phyloP scores from a whole-genome alignment of 2,329 filamentous ascomycete species.

The Trichoderma endophyticum region DNA sequence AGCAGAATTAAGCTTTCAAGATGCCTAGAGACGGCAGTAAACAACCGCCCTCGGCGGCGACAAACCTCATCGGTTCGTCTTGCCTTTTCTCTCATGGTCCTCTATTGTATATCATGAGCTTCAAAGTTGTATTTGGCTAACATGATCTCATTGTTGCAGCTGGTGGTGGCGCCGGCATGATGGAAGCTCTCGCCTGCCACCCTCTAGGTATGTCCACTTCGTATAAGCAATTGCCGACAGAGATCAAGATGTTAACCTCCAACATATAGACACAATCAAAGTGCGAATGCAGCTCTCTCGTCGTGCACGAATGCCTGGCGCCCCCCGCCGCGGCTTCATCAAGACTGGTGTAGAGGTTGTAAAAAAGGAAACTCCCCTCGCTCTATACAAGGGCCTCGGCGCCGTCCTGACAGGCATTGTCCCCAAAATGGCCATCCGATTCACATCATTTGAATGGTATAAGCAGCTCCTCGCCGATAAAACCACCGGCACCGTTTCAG shows the following conservation, averaged over 20 bases:
- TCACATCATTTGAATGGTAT: slow-evolving; percentile 95
- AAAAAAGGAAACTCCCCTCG: slow-evolving; percentile 83
- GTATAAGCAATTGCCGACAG: neutral
- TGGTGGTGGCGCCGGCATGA: slow-evolving; percentile 96
- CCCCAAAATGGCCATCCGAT: slow-evolving; percentile 98
- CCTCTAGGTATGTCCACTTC: slow-evolving; percentile 64
- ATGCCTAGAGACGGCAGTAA: slow-evolving; percentile 48
- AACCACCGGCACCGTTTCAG: slow-evolving; percentile 63
- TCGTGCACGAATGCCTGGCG: slow-evolving; percentile 76
- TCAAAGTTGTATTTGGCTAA: slow-evolving; percentile 19
- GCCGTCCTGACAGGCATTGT: slow-evolving; percentile 95
- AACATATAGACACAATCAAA: slow-evolving; percentile 82
- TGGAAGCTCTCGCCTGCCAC: slow-evolving; percentile 96
- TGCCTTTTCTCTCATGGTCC: neutral
- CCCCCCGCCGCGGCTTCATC: slow-evolving; percentile 84
- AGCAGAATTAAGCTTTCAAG: slow-evolving; percentile 12
- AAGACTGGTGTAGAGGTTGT: slow-evolving; percentile 84
- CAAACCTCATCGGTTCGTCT: slow-evolving; percentile 79
- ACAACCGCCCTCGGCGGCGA: slow-evolving; percentile 79
- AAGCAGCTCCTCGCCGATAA: slow-evolving; percentile 76
- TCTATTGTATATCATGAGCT: neutral
- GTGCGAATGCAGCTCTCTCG: slow-evolving; percentile 98
- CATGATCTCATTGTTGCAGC: slow-evolving; percentile 49
- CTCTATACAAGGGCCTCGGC: slow-evolving; percentile 96
- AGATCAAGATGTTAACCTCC: neutral